Conservation (phyloP, 148 eudicot genomes). For the Selenicereus undatus region DNA sequence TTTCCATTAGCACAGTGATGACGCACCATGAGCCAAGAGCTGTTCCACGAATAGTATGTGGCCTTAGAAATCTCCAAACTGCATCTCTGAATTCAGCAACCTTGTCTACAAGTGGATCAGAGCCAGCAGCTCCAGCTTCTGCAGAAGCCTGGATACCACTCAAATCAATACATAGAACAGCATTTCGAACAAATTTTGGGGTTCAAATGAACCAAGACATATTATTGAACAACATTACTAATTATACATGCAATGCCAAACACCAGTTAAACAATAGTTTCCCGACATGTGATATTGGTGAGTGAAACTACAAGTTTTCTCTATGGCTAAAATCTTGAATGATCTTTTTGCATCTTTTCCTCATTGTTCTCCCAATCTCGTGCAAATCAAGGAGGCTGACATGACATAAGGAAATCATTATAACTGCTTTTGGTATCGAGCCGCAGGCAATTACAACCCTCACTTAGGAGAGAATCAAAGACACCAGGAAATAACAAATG, state of each 20-base stretch:
- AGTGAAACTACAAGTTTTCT: not conserved
- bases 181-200: slow-evolving; percentile 2
- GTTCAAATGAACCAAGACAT: slow-evolving; percentile 6
- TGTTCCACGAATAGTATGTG: slow-evolving; percentile 98
- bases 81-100: slow-evolving; percentile 67
- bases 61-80: slow-evolving; percentile 94
- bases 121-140: slow-evolving; percentile 77
- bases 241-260: not conserved
- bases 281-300: too few relatives aligned
- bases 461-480: not conserved
- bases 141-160: slow-evolving; percentile 56
- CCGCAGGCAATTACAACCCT: not conserved
- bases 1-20: slow-evolving; percentile 10
- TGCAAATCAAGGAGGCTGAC: not conserved
- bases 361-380: not conserved
- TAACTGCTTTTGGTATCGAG: not conserved
- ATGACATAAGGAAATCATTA: not conserved
- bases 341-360: not conserved
- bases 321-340: not conserved
- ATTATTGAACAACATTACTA: not conserved
- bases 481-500: not conserved
- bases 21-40: slow-evolving; percentile 83
- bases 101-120: slow-evolving; percentile 59
- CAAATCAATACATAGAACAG: slow-evolving; percentile 8
- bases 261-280: not conserved